Evolutionary conservation across 305 asterid species (phyloP), one percentile per base, ranked within the genome.

Genomic region (Fraxinus paxiana): DNA sequence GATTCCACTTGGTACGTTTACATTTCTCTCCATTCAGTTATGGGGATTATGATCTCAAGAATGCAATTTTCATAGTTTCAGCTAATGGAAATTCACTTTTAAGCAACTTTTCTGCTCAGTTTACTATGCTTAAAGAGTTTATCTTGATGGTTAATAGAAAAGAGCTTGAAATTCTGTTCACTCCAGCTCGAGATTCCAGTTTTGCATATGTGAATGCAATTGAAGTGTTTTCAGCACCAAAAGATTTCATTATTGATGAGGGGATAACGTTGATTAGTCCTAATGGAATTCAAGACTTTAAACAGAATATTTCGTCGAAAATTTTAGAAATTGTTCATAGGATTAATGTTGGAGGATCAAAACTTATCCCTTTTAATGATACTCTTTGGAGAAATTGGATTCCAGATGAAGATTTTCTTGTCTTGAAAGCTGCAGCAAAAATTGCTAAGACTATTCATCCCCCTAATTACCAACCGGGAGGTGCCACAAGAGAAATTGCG

Each of bases 321-420:
- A 83, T 87, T 30, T 76, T 92, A 13, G 95, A 92, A 88, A 93
- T 95, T 81, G 87, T 92, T 81, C 97, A 93, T 87, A 88, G 98
- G 87, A 83, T 95, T 82, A 95, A 95, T 70, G 98, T 95, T 79
- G 99, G 99, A 8, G 99, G 99, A n/a, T 80, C 85, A 30, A 82
- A 65, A 59, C 6, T 95, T 54, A 90, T 94, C 13, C 97, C 99
- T 22, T 93, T 91, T 48, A 95, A 95, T 82, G 99, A 95, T 74
- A 89, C 98, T 22, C 94, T 95, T 9, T 93, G 99, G 99, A 89
- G 99, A 73, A 88, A 86, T 61, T 95, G 99, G 98, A 69, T 90
- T 54, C 95, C 98, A 2, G 99, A 95, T 83, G 94, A 87, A 9
- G 97, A 86, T 67, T 95, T 85, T 80, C 92, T 95, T 12, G 88